These are phyloP conservation scores for Penicillium griseofulvum DNA, from an alignment of 2,329 filamentous ascomycete genomes.

Conservation along the genomic window DNA sequence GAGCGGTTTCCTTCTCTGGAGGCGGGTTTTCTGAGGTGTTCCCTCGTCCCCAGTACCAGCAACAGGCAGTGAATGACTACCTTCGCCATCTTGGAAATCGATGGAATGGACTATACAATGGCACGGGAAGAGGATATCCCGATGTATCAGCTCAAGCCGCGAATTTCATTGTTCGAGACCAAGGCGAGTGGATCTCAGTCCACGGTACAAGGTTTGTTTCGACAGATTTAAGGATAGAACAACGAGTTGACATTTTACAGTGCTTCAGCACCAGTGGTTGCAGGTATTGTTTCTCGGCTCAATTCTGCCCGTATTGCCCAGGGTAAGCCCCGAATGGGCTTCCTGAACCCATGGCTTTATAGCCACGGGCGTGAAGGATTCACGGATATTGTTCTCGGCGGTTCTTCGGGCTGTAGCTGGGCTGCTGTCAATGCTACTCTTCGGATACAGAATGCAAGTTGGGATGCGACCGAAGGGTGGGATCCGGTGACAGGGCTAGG, in stretches of 20 bases:
- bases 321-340: conserved; percentile 56
- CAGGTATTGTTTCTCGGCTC: conserved; percentile 61
- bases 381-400: conserved; percentile 50
- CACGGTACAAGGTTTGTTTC: conserved; percentile 47
- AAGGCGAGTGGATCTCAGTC: conserved; percentile 38
- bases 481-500: conserved; percentile 50
- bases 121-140: conserved; percentile 58
- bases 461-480: conserved; percentile 53
- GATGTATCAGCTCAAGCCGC: conserved; percentile 60
- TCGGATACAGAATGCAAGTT: conserved; percentile 47
- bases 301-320: conserved; percentile 61
- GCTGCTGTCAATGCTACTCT: conserved; percentile 35
- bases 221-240: neutral
- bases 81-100: conserved; percentile 41
- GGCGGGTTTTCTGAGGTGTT: conserved; percentile 52
- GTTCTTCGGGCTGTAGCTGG: conserved; percentile 47
- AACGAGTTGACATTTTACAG: conserved; percentile 24
- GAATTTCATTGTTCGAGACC: conserved; percentile 41
- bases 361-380: conserved; percentile 43
- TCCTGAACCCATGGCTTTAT: conserved; percentile 63
- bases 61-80: conserved; percentile 45
- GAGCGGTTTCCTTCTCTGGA: conserved; percentile 53
- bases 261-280: conserved; percentile 62
- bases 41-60: conserved; percentile 49
- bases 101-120: conserved; percentile 50